Conservation (phyloP, 805 yeast genomes). For the Torulaspora indica region DNA sequence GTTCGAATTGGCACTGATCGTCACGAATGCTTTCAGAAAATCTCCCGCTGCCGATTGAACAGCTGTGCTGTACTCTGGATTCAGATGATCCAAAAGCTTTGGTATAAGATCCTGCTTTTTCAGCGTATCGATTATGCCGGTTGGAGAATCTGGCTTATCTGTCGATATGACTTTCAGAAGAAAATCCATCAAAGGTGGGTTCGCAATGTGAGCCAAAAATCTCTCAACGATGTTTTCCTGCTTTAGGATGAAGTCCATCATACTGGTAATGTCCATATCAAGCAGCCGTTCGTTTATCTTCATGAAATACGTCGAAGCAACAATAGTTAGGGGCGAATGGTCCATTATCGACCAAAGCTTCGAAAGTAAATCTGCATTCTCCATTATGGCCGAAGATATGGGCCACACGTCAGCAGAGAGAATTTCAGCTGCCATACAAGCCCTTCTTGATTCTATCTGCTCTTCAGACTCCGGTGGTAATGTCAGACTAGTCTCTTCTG, state of each 20-base stretch:
- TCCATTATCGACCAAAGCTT: constrained; percentile 79
- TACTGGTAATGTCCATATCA: constrained; percentile 82
- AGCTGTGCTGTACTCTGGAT: constrained; percentile 61
- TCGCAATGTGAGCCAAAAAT: constrained; percentile 80
- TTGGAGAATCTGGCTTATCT: constrained; percentile 83
- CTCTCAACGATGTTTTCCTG: constrained; percentile 70
- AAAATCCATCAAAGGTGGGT: constrained; percentile 93
- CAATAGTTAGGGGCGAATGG: constrained; percentile 62
- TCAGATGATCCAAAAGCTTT: constrained; percentile 62
- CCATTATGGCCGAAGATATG: constrained; percentile 83
- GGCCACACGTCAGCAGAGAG: constrained; percentile 92
- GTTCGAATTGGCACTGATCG: constrained; percentile 88
- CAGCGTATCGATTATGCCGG: constrained; percentile 76
- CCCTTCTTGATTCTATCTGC: constrained; percentile 40
- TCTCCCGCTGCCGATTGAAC: constrained; percentile 94
- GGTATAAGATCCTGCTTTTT: constrained; percentile 71
- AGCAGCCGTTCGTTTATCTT: constrained; percentile 84
- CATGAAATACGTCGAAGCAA: constrained; percentile 82
- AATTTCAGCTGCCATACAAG: constrained; percentile 81
- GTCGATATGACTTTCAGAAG: constrained; percentile 84
- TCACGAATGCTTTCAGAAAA: constrained; percentile 86
- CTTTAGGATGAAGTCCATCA: constrained; percentile 62
- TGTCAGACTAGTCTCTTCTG: constrained; percentile 33
- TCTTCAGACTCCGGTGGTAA: constrained; percentile 37
- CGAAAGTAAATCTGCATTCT: constrained; percentile 56